phyloP scores from a whole-genome alignment of 345 rosid species.

The Moricandia arvensis region DNA sequence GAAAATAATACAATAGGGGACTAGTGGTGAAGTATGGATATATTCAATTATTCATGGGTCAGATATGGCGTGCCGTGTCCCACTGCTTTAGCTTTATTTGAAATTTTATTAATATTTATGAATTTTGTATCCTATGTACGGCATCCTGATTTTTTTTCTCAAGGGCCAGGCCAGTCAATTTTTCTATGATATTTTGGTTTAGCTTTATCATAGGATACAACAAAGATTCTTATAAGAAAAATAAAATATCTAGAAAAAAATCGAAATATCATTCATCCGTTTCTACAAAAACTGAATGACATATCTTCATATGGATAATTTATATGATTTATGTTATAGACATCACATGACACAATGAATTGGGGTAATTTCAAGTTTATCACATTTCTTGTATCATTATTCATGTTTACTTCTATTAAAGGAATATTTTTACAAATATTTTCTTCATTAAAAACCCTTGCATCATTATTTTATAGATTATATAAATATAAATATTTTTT shows the following conservation, averaged over 20 bases:
- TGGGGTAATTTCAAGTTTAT: no score
- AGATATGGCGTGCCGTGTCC: conserved; percentile 35
- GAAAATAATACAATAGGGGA: neutral
- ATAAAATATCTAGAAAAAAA: neutral
- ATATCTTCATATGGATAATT: neutral
- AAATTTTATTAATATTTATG: neutral
- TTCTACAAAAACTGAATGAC: neutral
- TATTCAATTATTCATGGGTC: conserved; percentile 12
- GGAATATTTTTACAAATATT: no score
- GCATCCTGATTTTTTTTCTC: neutral
- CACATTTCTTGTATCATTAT: no score
- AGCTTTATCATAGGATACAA: neutral
- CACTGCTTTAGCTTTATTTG: conserved; percentile 20
- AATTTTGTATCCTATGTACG: neutral
- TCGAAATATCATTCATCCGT: neutral
- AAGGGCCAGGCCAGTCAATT: neutral
- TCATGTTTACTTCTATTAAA: no score
- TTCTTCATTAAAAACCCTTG: no score
- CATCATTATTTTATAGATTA: no score
- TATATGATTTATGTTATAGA: neutral
- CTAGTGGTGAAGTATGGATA: conserved; percentile 9
- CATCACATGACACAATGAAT: neutral
- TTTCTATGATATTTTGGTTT: neutral
- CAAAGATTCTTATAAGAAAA: neutral
- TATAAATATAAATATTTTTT: no score